Percentiles rank a stretch among this genome's conserved stretches.
Evolutionary conservation across 495 filamentous ascomycete genomes (phyloP).

Genomic region (Xylaria castorea): DNA sequence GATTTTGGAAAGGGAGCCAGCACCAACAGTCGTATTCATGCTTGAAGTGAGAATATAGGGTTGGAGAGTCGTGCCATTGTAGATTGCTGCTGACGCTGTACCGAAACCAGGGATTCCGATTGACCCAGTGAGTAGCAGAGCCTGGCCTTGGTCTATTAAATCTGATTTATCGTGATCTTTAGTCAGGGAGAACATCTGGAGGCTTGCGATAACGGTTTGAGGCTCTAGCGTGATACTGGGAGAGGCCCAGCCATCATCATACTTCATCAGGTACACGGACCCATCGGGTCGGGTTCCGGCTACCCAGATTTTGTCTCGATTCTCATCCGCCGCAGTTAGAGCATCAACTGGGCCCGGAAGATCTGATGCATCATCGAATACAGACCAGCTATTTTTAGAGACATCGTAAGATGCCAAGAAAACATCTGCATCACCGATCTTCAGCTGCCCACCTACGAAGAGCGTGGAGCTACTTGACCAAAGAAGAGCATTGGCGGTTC

Average conservation of each 20-base stretch:
- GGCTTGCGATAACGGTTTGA: slow-evolving; percentile 72
- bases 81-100: slow-evolving; percentile 82
- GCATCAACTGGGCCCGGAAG: slow-evolving; percentile 83
- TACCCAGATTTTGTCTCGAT: slow-evolving; percentile 77
- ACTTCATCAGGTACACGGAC: slow-evolving; percentile 78
- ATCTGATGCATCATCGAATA: slow-evolving; percentile 65
- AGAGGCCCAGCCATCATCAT: slow-evolving; percentile 64
- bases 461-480: slow-evolving; percentile 76
- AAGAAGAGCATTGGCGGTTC: slow-evolving; percentile 70
- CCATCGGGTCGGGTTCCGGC: slow-evolving; percentile 72
- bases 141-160: slow-evolving; percentile 68
- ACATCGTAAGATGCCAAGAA: slow-evolving; percentile 78
- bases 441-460: slow-evolving; percentile 79
- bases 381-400: slow-evolving; percentile 66
- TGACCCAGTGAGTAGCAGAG: slow-evolving; percentile 82
- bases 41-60: slow-evolving; percentile 83
- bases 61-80: slow-evolving; percentile 75
- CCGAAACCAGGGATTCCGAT: slow-evolving; percentile 79
- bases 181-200: slow-evolving; percentile 79
- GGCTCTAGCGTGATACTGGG: slow-evolving; percentile 63
- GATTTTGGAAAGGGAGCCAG: slow-evolving; percentile 67
- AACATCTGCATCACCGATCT: slow-evolving; percentile 61
- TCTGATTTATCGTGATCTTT: slow-evolving; percentile 68
- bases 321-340: slow-evolving; percentile 71
- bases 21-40: slow-evolving; percentile 66